Evolutionary conservation across 2,329 filamentous ascomycete species (phyloP).

Genomic region (Penicillium sp.): DNA sequence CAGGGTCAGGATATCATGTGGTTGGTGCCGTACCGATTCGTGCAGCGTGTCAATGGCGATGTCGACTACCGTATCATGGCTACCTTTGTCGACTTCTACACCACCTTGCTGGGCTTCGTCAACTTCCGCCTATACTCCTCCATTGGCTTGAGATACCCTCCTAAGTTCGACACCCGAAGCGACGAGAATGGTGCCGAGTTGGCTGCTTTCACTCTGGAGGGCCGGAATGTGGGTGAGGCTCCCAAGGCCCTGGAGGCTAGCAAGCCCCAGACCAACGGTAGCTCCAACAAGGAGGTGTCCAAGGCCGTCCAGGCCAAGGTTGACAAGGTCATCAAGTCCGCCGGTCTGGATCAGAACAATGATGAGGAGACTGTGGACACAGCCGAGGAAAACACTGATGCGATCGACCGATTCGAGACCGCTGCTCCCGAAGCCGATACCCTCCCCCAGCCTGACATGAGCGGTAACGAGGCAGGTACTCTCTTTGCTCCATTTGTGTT

Average conservation of each 20-base stretch:
- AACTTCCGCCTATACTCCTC: slow-evolving; percentile 94
- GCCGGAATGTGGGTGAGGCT: slow-evolving; percentile 56
- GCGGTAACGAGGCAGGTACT: slow-evolving; percentile 66
- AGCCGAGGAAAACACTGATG: slow-evolving; percentile 55
- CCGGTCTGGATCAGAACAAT: slow-evolving; percentile 40
- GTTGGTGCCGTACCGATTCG: slow-evolving; percentile 97
- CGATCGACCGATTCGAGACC: slow-evolving; percentile 89
- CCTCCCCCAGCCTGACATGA: slow-evolving; percentile 72
- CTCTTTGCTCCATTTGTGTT: slow-evolving; percentile 88
- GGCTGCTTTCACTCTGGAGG: slow-evolving; percentile 86
- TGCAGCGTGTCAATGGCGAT: slow-evolving; percentile 88
- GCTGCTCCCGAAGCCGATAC: slow-evolving; percentile 81
- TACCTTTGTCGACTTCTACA: slow-evolving; percentile 98
- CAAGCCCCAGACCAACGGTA: slow-evolving; percentile 54
- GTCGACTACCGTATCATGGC: slow-evolving; percentile 99
- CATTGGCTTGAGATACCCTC: slow-evolving; percentile 89
- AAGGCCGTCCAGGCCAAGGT: slow-evolving; percentile 69
- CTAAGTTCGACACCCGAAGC: slow-evolving; percentile 83
- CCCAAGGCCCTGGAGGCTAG: slow-evolving; percentile 55
- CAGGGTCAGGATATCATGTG: slow-evolving; percentile 96
- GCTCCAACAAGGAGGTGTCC: slow-evolving; percentile 59
- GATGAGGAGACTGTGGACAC: slow-evolving; percentile 47
- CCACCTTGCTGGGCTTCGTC: slow-evolving; percentile 90
- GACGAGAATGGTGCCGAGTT: slow-evolving; percentile 90
- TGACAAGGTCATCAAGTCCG: slow-evolving; percentile 52